phyloP scores from a whole-genome alignment of 2,329 filamentous ascomycete species.

The Dothideomycetes sp. region DNA sequence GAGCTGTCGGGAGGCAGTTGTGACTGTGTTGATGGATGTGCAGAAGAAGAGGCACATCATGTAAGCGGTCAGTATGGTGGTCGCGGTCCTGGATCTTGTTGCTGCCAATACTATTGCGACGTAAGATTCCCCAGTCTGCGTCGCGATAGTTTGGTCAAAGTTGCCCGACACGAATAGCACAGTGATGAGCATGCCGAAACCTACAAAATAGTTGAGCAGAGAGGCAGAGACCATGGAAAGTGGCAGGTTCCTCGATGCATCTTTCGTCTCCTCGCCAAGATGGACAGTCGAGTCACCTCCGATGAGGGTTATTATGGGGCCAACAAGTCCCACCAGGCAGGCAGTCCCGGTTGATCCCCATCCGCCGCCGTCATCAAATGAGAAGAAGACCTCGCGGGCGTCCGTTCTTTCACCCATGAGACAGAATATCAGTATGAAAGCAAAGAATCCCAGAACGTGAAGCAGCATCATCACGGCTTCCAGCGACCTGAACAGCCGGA shows the following conservation, averaged over 20 bases:
- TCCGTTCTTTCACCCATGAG: conserved; percentile 17
- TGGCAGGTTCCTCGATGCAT: conserved; percentile 18
- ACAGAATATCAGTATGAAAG: conserved; percentile 23
- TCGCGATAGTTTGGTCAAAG: conserved; percentile 22
- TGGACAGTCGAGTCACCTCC: conserved; percentile 16
- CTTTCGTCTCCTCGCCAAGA: conserved; percentile 19
- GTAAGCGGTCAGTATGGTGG: conserved; percentile 18
- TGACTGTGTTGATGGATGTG: conserved; percentile 21
- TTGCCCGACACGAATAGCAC: conserved; percentile 25
- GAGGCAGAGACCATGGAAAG: conserved; percentile 19
- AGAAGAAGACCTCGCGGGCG: conserved; percentile 18
- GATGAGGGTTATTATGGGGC: conserved; percentile 10
- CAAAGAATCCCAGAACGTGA: conserved; percentile 25
- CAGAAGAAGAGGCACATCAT: conserved; percentile 12
- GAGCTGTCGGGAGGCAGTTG: conserved; percentile 19
- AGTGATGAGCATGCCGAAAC: conserved; percentile 19
- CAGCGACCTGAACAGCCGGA: conserved; percentile 22
- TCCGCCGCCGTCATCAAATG: conserved; percentile 19
- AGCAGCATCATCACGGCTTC: conserved; percentile 23
- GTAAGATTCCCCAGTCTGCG: conserved; percentile 20
- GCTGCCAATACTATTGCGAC: conserved; percentile 21
- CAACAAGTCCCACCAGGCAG: conserved; percentile 22
- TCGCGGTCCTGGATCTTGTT: conserved; percentile 19
- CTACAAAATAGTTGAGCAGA: conserved; percentile 17
- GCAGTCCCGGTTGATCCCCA: conserved; percentile 21